Base-by-base conservation (phyloP, 2,329 filamentous ascomycete genomes). In the Fusarium sp. region DNA sequence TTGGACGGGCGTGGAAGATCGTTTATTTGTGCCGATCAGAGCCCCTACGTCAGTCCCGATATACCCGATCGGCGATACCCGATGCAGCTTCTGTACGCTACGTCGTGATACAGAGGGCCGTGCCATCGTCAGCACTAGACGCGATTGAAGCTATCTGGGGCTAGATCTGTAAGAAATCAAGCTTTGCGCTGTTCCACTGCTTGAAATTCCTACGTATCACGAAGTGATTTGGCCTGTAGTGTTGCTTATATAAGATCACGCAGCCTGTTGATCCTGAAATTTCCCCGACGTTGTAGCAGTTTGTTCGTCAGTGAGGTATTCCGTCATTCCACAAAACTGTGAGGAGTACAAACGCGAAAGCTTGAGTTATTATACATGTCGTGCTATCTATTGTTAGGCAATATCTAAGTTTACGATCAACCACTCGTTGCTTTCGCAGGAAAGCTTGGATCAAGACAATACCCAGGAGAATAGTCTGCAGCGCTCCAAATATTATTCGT, bases 121-220 rank as follows among this genome's bases (percentile, higher is more conserved):
- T 16, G 13, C 13, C 23, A 58, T 49, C 9, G 18, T 32, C n/a
- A 35, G 40, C 30, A 35, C 15, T 28, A 13, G 13, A 35, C 3
- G 2, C 23, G 10, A 12, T 37, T 21, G 13, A 54, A n/a, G 25
- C 50, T n/a, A 18, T 18, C 1, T 18, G 19, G 5, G 6, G 13
- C 5, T 5, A 30, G 15, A 12, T 1, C 2, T n/a, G 3, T 7
- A 2, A 18, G 2, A 13, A 40, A 13, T 16, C 15, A 40, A 30
- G 19, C 33, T 40, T 40, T 28, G 3, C 0, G 1, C 15, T n/a
- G 33, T 40, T n/a, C 8, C 50, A 40, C 19, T n/a, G 33, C 10
- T 12, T 28, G 19, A 0, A 11, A 2, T 21, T 0, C 0, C 6
- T 37, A 11, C 3, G 3, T 9, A 10, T 21, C 16, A 25, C 12